These are phyloP conservation scores for Pogostemon cablin DNA, from an alignment of 257 asterid genomes.

Conservation along the genomic window DNA sequence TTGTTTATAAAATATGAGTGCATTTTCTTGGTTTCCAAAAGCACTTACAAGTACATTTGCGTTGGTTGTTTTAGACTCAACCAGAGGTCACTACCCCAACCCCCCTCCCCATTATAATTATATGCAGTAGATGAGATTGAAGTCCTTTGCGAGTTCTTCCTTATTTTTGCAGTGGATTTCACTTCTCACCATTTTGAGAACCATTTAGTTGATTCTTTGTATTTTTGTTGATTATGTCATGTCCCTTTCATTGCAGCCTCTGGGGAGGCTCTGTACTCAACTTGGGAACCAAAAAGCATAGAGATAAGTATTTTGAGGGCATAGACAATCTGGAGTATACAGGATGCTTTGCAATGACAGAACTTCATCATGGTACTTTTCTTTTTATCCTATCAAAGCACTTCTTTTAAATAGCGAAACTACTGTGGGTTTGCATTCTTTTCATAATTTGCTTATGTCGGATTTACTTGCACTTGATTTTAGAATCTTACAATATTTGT, in stretches of 20 bases:
- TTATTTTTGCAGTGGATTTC: conserved; percentile 9
- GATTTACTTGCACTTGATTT: conserved; percentile 16
- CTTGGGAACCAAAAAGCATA: conserved; percentile 92
- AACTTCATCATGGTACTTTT: conserved; percentile 93
- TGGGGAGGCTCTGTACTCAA: conserved; percentile 99
- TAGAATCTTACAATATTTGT: neutral
- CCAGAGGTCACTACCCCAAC: too few species aligned
- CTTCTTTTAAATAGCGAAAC: neutral
- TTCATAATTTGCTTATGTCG: neutral
- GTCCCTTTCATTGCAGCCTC: conserved; percentile 51
- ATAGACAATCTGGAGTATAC: conserved; percentile 86
- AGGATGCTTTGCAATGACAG: conserved; percentile 98
- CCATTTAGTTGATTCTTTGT: conserved; percentile 6
- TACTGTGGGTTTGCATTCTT: neutral
- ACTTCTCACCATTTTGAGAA: neutral
- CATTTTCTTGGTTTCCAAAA: neutral
- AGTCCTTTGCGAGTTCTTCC: neutral
- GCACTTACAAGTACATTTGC: neutral
- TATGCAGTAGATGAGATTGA: neutral
- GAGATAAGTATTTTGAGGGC: conserved; percentile 80
- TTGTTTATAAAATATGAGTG: neutral
- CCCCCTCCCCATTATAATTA: neutral
- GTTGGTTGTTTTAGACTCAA: conserved; percentile 19
- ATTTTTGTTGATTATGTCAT: neutral
- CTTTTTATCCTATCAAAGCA: conserved; percentile 22